phyloP scores from a whole-genome alignment of 352 stramenopile species.

The Phytophthora cactorum region DNA sequence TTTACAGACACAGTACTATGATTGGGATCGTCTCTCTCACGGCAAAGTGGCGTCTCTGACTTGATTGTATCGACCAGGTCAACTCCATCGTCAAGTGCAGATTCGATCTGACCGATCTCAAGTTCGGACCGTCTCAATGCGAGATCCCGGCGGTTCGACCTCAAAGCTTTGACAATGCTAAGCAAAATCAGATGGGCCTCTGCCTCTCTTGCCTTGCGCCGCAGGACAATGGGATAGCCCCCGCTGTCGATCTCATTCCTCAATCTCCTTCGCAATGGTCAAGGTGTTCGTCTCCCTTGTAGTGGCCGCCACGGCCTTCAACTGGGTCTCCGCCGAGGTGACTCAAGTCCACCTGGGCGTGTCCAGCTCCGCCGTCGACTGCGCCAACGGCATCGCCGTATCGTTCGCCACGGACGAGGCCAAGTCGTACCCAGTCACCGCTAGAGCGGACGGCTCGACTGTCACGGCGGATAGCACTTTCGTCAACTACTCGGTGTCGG shows the following conservation, averaged over 20 bases:
- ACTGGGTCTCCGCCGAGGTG: constrained; percentile 37
- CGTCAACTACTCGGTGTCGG: constrained; percentile 42
- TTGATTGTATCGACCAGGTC: constrained; percentile 1
- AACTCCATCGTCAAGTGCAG: neutral
- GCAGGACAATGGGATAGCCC: constrained; percentile 19
- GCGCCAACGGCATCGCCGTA: constrained; percentile 44
- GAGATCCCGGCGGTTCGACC: constrained; percentile 13
- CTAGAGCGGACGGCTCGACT: constrained; percentile 23
- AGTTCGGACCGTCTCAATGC: constrained; percentile 22
- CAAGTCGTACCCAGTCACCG: constrained; percentile 39
- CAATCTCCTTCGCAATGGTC: constrained; percentile 33
- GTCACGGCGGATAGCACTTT: constrained; percentile 37
- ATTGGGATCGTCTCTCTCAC: constrained; percentile 14
- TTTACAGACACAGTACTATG: neutral
- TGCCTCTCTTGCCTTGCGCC: constrained; percentile 8
- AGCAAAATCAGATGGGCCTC: constrained; percentile 20
- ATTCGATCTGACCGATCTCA: constrained; percentile 5
- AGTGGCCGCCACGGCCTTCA: constrained; percentile 5
- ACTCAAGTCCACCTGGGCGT: constrained; percentile 56
- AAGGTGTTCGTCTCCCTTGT: constrained; percentile 19
- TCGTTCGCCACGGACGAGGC: constrained; percentile 44
- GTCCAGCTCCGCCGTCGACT: constrained; percentile 38
- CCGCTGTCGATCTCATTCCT: constrained; percentile 21
- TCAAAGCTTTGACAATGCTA: neutral
- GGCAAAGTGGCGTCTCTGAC: neutral